Conservation (phyloP, 768 basidiomycete genomes). For the Mycena rosella region DNA sequence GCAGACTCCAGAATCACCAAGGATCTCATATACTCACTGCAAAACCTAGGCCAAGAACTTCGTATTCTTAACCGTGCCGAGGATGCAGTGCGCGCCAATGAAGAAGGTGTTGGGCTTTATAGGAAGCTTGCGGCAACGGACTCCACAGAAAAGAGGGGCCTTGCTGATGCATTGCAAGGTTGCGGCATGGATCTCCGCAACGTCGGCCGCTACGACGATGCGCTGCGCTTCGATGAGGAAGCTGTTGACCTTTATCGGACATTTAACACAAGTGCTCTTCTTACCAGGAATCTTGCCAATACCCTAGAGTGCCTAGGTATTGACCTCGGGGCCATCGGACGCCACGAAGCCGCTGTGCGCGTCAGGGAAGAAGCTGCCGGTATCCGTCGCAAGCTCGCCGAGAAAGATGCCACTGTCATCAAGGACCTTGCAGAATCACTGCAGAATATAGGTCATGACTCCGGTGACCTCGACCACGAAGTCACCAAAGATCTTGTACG, state of each 20-base stretch:
- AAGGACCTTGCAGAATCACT: too few species aligned
- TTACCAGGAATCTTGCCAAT: too few species aligned
- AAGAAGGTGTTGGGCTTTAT: neutral
- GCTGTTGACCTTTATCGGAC: neutral
- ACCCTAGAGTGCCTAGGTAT: too few species aligned
- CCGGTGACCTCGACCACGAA: too few species aligned
- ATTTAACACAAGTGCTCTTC: neutral
- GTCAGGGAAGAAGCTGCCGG: too few species aligned
- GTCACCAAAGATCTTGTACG: too few species aligned
- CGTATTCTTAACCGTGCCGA: neutral
- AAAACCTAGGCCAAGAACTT: neutral
- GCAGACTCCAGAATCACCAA: neutral
- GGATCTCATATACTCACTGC: neutral
- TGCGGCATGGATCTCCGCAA: neutral
- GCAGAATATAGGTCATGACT: too few species aligned
- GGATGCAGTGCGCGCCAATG: neutral
- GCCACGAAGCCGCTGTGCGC: too few species aligned
- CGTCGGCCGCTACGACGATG: neutral
- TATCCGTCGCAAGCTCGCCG: too few species aligned
- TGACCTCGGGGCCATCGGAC: too few species aligned
- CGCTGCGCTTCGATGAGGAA: neutral
- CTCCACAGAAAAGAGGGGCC: neutral
- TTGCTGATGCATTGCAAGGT: neutral
- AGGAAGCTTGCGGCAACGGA: neutral
- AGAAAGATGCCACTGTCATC: too few species aligned